Conservation (phyloP, 129 eudicot species). For the Chrysanthemum seticuspe region DNA sequence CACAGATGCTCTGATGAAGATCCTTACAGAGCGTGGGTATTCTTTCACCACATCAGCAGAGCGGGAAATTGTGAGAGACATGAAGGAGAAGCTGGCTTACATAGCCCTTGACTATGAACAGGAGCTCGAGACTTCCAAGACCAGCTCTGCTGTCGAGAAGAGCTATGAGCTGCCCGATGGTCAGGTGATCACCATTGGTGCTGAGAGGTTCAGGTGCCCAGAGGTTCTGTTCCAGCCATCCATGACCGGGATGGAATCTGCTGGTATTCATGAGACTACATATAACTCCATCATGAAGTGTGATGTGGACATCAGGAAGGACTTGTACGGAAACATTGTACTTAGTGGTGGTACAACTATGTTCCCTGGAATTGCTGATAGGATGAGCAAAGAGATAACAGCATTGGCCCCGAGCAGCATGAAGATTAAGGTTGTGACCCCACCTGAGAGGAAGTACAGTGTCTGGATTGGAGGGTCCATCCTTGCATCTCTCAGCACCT, state of each 20-base stretch:
- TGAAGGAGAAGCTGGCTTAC: too few relatives aligned
- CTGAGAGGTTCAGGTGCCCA: constrained; percentile 45
- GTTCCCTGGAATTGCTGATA: constrained; percentile 65
- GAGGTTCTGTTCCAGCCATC: constrained; percentile 61
- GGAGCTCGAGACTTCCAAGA: background rate
- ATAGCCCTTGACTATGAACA: constrained; percentile 11
- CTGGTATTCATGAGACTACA: constrained; percentile 69
- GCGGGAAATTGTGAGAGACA: too few relatives aligned
- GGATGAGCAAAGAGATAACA: constrained; percentile 67
- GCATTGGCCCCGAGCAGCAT: constrained; percentile 41
- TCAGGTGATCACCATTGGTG: constrained; percentile 44
- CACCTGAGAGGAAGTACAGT: constrained; percentile 76
- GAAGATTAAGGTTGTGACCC: constrained; percentile 68
- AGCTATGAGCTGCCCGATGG: constrained; percentile 44
- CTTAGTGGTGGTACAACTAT: constrained; percentile 65
- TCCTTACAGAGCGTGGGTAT: too few relatives aligned
- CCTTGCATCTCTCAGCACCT: constrained; percentile 78
- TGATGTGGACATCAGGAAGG: constrained; percentile 63
- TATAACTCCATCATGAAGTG: constrained; percentile 63
- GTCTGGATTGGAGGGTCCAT: constrained; percentile 76
- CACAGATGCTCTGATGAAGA: too few relatives aligned
- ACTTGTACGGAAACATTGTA: constrained; percentile 52
- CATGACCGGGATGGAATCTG: constrained; percentile 68
- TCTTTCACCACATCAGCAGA: too few relatives aligned
- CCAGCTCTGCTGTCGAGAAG: constrained; percentile 33